phyloP scores from a whole-genome alignment of 1,284 basidiomycete genomes.

The Apiotrichum porosum region DNA sequence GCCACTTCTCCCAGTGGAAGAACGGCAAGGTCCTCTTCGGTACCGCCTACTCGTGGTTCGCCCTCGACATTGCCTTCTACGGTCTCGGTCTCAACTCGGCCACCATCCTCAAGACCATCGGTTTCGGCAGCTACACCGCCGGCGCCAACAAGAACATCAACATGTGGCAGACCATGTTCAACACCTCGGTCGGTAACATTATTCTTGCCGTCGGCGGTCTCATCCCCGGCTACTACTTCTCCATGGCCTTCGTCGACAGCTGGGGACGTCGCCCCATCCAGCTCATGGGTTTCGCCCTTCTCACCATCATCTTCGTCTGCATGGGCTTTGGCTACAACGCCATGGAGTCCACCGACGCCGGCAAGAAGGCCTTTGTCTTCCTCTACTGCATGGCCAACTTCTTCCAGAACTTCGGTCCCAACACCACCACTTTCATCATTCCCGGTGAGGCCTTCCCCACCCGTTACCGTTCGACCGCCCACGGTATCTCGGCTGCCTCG shows the following conservation, averaged over 20 bases:
- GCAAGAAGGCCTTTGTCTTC: conserved; percentile 56
- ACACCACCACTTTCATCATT: conserved; percentile 73
- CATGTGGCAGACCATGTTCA: conserved; percentile 35
- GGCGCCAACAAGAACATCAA: conserved; percentile 38
- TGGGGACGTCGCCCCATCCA: conserved; percentile 52
- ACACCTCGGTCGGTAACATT: conserved; percentile 53
- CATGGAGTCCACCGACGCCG: conserved; percentile 55
- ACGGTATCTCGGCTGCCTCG: conserved; percentile 77
- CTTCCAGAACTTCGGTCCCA: conserved; percentile 33
- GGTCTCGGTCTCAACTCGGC: conserved; percentile 75
- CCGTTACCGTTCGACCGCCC: conserved; percentile 73
- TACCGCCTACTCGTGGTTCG: conserved; percentile 61
- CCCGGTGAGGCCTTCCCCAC: conserved; percentile 85
- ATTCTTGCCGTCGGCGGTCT: conserved; percentile 61
- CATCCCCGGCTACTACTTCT: conserved; percentile 51
- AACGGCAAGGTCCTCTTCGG: conserved; percentile 53
- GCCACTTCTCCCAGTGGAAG: conserved; percentile 51
- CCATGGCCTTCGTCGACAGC: conserved; percentile 44
- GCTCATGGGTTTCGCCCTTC: conserved; percentile 67
- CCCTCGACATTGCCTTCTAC: conserved; percentile 69
- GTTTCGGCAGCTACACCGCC: conserved; percentile 50
- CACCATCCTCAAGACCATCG: conserved; percentile 56
- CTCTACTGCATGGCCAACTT: conserved; percentile 51
- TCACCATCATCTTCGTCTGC: conserved; percentile 47
- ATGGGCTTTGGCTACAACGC: conserved; percentile 67